These are phyloP conservation scores for Aspergillus sergii DNA, from an alignment of 2,329 filamentous ascomycete genomes.

Conservation along the genomic window DNA sequence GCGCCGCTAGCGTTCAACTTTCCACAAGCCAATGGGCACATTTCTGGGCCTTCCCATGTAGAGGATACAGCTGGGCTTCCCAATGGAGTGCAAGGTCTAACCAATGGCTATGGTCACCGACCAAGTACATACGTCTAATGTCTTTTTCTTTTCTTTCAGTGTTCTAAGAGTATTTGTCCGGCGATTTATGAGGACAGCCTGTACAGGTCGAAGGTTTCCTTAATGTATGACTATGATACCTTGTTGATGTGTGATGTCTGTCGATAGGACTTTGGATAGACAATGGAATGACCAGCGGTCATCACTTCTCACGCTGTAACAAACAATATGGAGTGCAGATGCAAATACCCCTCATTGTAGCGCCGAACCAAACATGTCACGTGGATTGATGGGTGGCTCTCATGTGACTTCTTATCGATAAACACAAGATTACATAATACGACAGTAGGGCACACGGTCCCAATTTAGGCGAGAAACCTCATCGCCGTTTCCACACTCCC, in stretches of 20 bases:
- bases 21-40: slow-evolving; percentile 36
- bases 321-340: not conserved
- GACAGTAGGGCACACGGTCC: slow-evolving; percentile 19
- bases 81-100: slow-evolving; percentile 33
- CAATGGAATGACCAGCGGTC: slow-evolving; percentile 11
- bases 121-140: slow-evolving; percentile 46
- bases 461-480: slow-evolving; percentile 32
- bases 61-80: slow-evolving; percentile 21
- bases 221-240: slow-evolving; percentile 49
- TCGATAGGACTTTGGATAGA: slow-evolving; percentile 21
- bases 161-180: slow-evolving; percentile 15
- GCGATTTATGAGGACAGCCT: slow-evolving; percentile 17
- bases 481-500: slow-evolving; percentile 25
- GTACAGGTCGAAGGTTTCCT: slow-evolving; percentile 36
- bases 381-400: not conserved
- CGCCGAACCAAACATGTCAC: not conserved
- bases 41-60: slow-evolving; percentile 22
- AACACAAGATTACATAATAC: slow-evolving; percentile 9
- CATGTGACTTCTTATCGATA: slow-evolving; percentile 5
- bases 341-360: not conserved
- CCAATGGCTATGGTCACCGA: slow-evolving; percentile 40
- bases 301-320: not conserved
- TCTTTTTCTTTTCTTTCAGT: slow-evolving; percentile 28
- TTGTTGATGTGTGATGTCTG: slow-evolving; percentile 32
- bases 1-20: slow-evolving; percentile 17